Evolutionary conservation across 495 filamentous ascomycete genomes (phyloP), one percentile per base, ranked within the genome.

Genomic region (Penicillium malachiteum): DNA sequence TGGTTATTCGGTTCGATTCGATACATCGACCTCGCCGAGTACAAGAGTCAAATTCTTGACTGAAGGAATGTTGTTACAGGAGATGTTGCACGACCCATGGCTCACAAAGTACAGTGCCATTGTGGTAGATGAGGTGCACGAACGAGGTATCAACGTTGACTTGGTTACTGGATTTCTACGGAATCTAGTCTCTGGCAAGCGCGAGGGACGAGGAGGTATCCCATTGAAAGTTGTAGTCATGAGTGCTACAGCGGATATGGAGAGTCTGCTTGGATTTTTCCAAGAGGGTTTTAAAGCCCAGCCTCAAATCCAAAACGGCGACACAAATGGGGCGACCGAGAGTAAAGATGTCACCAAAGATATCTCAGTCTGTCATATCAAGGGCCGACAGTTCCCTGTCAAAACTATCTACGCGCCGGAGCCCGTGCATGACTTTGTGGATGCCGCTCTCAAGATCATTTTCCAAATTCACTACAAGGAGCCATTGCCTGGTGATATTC

Each of bases 121-220:
- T 3, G 80, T 97, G 46, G 89, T 99, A 9, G 95, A 99, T 74
- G 95, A 99, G 65, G 91, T 97, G 3, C 95, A 99, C 73, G 95
- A 99, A 72, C 81, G 95, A 52, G 95, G 93, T 52, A 83, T 96
- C n/a, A 96, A 96, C 63, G 93, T 96, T 13, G 95, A 99, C 76
- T 71, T 97, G 46, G 74, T 95, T 0, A 76, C 90, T 47, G 95
- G 95, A 0, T 97, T 99, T 60, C 70, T 97, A 57, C 89, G 86
- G 64, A 87, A 87, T 54, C 76, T 96, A 31, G 67, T 90, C 1
- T 71, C 74, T 31, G 83, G 84, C 5, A 76, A 80, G 37, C 57
- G 50, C 9, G 71, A 78, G 52, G 88, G 82, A 17, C 79, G 87
- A 34, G 86, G 84, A 14, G 87, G 87, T 10, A 71, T 89, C 40